Base-by-base conservation (phyloP, 2,329 filamentous ascomycete genomes). In the Ramularia endophylla region DNA sequence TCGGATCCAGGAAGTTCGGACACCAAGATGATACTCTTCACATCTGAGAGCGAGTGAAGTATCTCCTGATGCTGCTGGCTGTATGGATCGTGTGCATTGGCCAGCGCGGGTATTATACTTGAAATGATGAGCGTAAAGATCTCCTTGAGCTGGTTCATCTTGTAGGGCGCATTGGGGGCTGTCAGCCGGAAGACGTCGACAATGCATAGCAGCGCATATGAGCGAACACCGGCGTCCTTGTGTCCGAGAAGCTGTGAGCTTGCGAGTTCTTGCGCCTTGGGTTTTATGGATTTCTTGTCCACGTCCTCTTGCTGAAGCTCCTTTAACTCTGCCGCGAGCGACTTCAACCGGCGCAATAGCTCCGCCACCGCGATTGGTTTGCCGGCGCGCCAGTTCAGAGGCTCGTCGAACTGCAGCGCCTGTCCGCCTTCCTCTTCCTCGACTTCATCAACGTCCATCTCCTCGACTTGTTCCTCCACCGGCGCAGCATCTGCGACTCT, bases 91-190 rank as follows among this genome's bases (percentile, higher is more conserved):
- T 82, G 82, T 9, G 89, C 87, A 57, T 95, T 83, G 57, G 87
- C 83, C 18, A 97, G 78, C 33, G 87, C 81, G 34, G 89, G 88
- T 33, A 97, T 75, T 51, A 94, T 84, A 36, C 82, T 81, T 43
- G 80, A 82, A 54, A 95, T 79, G 61, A 95, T 87, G 47, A 95
- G 78, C 19, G 81, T 83, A 69, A 97, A 98, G 61, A 97, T 90
- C 67, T 94, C 88, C 87, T 94, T 95, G 49, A 97, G 75, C 68
- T 97, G 89, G 45, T 85, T 80, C 29, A 79, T 80, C 17, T 87
- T 94, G 66, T 94, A 97, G 13, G 92, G 92, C 61, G 92, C 92
- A 72, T 97, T 83, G 0, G 92, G 92, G 19, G 92, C 92, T 66
- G 87, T 95, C 43, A 98, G 75, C 56, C 86, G 83, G 61, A 98